Evolutionary conservation across 805 yeast species (phyloP), one percentile per base, ranked within the genome.

Genomic region (Cyberlindnera mrakii): DNA sequence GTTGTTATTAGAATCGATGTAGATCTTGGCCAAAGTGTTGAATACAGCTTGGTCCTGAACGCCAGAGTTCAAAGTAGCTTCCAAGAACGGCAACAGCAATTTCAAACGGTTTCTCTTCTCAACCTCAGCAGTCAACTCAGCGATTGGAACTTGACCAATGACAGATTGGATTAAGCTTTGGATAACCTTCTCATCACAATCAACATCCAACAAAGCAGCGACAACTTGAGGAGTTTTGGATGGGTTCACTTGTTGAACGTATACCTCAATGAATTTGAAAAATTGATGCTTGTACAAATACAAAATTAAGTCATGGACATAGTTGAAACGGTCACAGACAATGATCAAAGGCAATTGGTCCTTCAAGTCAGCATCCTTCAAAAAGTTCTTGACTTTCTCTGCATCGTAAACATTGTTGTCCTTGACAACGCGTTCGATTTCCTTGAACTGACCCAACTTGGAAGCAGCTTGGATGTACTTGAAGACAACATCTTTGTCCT

Each of bases 161-260:
- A 91, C 98, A 19, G 95, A 82, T 59, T 74, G 76, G 54, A 93
- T 74, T 58, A 93, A 72, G 42, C 77, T 74, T 70, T 87, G 84
- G 62, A 93, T 88, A 55, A 88, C 83, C 44, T 68, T 66, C 66
- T 93, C 99, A 54, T 93, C 98, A 68, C 97, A 90, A 66, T 93
- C 99, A 54, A 93, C 98, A 63, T 93, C 99, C 53, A 93, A 72
- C 59, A 93, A 74, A 37, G 95, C 98, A 48, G 96, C 99, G 58
- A 93, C 78, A 50, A 93, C 99, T 66, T 90, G 95, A 6, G 99
- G 95, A 15, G 99, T 87, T 63, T 85, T 87, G 8, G 95, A 72
- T 42, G 99, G 96, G 68, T 93, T 93, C 41, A 93, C 98, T 63
- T 89, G 95, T 71, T 93, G 98, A 44, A 93, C 99, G 59, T 91